These are phyloP conservation scores for Coprinopsis strossmayeri DNA, from an alignment of 768 basidiomycete genomes.

Conservation along the genomic window DNA sequence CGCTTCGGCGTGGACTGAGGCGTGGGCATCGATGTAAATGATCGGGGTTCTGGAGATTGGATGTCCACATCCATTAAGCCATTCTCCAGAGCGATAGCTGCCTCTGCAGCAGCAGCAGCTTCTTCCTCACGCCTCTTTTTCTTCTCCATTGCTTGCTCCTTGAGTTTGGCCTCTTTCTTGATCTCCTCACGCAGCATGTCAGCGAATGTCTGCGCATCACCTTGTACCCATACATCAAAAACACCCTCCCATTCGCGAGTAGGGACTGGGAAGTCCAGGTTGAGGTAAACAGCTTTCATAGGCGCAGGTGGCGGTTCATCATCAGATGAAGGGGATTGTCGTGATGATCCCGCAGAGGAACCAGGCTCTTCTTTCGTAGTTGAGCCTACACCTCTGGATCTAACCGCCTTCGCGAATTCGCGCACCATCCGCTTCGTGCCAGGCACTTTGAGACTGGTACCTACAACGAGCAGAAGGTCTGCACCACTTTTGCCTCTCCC, in stretches of 20 bases:
- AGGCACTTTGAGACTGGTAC: constrained; percentile 83
- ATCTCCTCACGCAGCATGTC: constrained; percentile 51
- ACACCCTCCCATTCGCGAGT: constrained; percentile 85
- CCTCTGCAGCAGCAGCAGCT: constrained; percentile 15
- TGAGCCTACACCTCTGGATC: constrained; percentile 36
- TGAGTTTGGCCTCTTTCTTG: constrained; percentile 45
- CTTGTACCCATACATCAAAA: constrained; percentile 86
- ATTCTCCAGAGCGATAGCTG: constrained; percentile 11
- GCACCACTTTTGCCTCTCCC: constrained; percentile 67
- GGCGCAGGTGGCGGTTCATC: constrained; percentile 34
- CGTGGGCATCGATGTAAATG: constrained; percentile 3
- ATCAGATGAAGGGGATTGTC: constrained; percentile 34
- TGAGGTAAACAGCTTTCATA: constrained; percentile 72
- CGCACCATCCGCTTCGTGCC: constrained; percentile 90
- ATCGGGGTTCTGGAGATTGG: not conserved
- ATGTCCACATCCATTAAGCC: constrained; percentile 9
- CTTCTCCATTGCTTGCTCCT: constrained; percentile 48
- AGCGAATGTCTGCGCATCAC: constrained; percentile 81
- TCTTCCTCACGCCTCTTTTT: constrained; percentile 53
- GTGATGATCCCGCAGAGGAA: constrained; percentile 30
- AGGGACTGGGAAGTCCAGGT: constrained; percentile 81
- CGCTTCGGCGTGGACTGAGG: constrained; percentile 5
- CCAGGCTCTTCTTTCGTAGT: constrained; percentile 24
- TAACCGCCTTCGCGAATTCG: constrained; percentile 78
- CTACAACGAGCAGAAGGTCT: constrained; percentile 83